Percentiles rank a stretch among this genome's conserved stretches.
Conservation (phyloP, 1,284 basidiomycete genomes). For the Ustilago crameri region DNA sequence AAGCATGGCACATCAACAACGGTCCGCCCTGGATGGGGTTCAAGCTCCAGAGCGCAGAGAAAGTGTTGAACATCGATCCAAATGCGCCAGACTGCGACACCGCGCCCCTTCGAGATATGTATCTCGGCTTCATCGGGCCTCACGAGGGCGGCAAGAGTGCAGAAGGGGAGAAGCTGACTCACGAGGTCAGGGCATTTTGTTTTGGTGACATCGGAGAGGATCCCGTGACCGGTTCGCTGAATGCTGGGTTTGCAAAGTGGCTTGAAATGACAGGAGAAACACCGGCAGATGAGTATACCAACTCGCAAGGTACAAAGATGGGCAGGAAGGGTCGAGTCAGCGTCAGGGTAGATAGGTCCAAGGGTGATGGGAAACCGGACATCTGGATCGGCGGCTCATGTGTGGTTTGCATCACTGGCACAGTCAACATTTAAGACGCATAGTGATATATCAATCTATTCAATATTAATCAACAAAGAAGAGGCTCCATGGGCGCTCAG, state of each 20-base stretch:
- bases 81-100: conserved; percentile 15
- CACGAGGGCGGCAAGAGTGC: conserved; percentile 30
- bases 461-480: not conserved
- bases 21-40: conserved; percentile 60
- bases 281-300: conserved; percentile 31
- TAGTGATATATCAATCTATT: no score
- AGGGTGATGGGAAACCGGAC: conserved; percentile 12
- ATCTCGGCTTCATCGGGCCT: conserved; percentile 52
- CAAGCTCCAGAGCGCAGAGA: conserved; percentile 32
- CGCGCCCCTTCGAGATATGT: conserved; percentile 21
- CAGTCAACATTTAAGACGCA: conserved; percentile 23
- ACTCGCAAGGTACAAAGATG: conserved; percentile 49
- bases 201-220: conserved; percentile 50
- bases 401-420: conserved; percentile 45
- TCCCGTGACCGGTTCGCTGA: conserved; percentile 61
- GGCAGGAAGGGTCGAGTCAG: conserved; percentile 46
- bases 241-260: conserved; percentile 57
- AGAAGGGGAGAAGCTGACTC: conserved; percentile 19
- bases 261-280: conserved; percentile 32
- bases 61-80: conserved; percentile 46
- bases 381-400: conserved; percentile 57
- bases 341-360: conserved; percentile 23
- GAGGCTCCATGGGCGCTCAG: no score
- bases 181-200: conserved; percentile 52
- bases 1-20: conserved; percentile 53